Base-by-base conservation (phyloP, 1,284 basidiomycete genomes). In the Termitomyces sp. region DNA sequence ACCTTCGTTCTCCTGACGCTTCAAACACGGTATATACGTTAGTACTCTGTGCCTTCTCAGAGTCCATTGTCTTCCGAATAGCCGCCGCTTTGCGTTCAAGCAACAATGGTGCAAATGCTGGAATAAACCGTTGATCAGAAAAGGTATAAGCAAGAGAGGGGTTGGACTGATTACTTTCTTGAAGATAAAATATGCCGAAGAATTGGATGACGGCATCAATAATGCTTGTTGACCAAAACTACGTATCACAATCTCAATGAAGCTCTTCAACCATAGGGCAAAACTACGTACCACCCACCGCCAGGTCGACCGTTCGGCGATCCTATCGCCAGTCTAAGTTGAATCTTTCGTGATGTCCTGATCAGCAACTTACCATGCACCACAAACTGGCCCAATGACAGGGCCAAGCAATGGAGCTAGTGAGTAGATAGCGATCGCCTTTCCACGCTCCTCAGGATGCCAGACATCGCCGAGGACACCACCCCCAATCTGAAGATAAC, bases 381-480 rank as follows among this genome's bases (percentile, higher is more conserved):
- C 84, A 19, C 80, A 77, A 4, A 85, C 67, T 0, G 84, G 85
- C 0, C 85, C 86, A 13, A 90, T 59, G 0, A 83, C 81, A 0
- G 88, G 88, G 0, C 86, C 83, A 4, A 84, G 68, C 2, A 84
- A 65, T 0, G 80, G 81, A 0, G 84, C 84, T 5, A 90, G 68
- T 0, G 87, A 84, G 66, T 89, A 90, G 1, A 88, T 71, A 0
- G 84, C 82, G 26, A 88, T 76, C 0, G 86, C 86, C 57, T 76
- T 72, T 0, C 88, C 88, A 59, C 87, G 75, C 61, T 90, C 76
- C 55, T 90, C 84, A 0, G 85, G 66, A n/a, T 64, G 66, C 79
- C 83, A 92, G 43, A 86, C 74, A 67, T 92, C 90, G 1, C 81
- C 79, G 0, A 92, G 70, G 1, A 86, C 78, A 1, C 85, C 90